Evolutionary conservation across 768 basidiomycete species (phyloP), one percentile per base, ranked within the genome.

Genomic region (Kwoniella mangroviensis): DNA sequence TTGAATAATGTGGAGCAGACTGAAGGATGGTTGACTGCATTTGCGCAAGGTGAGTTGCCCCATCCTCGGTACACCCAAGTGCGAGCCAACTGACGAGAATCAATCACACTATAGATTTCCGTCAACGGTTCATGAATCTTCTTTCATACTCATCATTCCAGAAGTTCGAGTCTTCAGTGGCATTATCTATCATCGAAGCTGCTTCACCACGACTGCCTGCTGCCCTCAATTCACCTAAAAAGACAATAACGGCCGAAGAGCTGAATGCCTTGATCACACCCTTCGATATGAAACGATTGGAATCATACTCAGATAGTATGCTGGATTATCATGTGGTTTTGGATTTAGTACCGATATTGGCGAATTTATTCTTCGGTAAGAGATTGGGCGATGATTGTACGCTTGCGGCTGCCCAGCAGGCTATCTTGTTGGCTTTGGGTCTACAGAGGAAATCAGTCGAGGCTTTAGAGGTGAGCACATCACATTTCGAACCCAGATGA

Each of bases 301-400:
- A 95, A 75, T 92, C 96, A 5, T 99, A 99, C 73, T 91, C 94
- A 0, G 94, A 97, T 82, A 84, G 82, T 76, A 90, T 91, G 89
- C 87, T 98, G 52, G 97, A 98, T 83, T 98, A 96, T 77, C 97
- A 98, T 80, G 93, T 96, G 75, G 88, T 98, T 67, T 86, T 98
- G 51, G 97, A 99, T 82, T 86, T 98, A 26, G 86, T 99, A 17
- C 96, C 97, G 0, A 87, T 85, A 0, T 84, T 94, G 45, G 89
- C 93, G 2, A 84, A 87, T n/a, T 85, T 98, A 15, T 96, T 91
- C 84, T 99, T 98, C 82, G 89, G 93, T 75, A 87, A 81, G 13
- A 78, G 84, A 11, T 77, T 87, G 58, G 89, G 89, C 1, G 86
- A 86, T 4, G 89, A 90, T 19, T 84, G 91, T 21, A 87, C 84